These are phyloP conservation scores for Jatropha multifida DNA, from an alignment of 441 rosid species.

Conservation along the genomic window DNA sequence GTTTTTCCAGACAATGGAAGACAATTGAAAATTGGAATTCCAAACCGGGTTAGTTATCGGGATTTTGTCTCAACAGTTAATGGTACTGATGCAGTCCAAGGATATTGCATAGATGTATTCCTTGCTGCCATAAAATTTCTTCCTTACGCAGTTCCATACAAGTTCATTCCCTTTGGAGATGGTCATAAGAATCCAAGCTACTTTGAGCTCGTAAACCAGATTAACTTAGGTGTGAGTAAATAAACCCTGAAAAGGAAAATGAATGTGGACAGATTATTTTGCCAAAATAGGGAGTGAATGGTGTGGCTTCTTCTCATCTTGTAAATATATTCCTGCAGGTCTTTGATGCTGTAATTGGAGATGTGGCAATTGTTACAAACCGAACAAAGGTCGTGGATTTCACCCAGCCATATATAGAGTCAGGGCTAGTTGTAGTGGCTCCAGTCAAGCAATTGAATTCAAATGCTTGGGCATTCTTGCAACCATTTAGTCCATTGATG, in stretches of 20 bases:
- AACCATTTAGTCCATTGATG: slow-evolving; percentile 77
- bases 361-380: slow-evolving; percentile 71
- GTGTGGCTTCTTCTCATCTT: slow-evolving; percentile 11
- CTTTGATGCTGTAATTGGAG: slow-evolving; percentile 87
- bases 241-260: background rate
- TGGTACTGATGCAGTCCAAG: slow-evolving; percentile 44
- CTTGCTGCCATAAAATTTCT: slow-evolving; percentile 65
- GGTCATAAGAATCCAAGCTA: slow-evolving; percentile 69
- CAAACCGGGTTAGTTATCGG: slow-evolving; percentile 61
- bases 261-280: background rate
- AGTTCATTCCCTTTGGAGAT: slow-evolving; percentile 72
- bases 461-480: slow-evolving; percentile 73
- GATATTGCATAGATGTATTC: slow-evolving; percentile 89
- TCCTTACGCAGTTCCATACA: slow-evolving; percentile 83
- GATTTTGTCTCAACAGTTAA: slow-evolving; percentile 54
- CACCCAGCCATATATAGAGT: slow-evolving; percentile 89
- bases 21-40: slow-evolving; percentile 75
- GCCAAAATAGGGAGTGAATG: no score
- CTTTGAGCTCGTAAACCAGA: slow-evolving; percentile 51
- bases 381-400: slow-evolving; percentile 80
- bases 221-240: slow-evolving; percentile 64
- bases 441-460: slow-evolving; percentile 60
- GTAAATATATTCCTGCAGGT: slow-evolving; percentile 43
- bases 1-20: slow-evolving; percentile 83
- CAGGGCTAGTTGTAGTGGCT: slow-evolving; percentile 95